Evolutionary conservation across 768 basidiomycete genomes (phyloP).

Genomic region (Mycena chlorophos): DNA sequence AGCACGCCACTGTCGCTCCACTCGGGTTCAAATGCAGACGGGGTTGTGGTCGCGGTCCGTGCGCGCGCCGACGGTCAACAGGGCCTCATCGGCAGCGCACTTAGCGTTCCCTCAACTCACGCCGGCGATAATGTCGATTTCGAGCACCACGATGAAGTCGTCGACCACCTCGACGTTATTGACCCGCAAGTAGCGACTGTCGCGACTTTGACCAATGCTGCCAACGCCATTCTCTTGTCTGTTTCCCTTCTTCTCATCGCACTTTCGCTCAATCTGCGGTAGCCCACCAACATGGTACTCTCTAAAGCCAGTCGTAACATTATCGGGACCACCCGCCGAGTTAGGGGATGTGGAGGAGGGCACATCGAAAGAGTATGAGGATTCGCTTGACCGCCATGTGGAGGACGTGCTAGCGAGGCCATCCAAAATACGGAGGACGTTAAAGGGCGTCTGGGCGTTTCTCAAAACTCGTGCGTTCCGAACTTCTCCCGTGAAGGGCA

Average conservation of each 20-base stretch:
- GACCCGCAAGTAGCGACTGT: slow-evolving; percentile 68
- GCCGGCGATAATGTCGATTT: slow-evolving; percentile 21
- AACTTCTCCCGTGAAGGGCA: not conserved
- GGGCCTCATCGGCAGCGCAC: slow-evolving; percentile 45
- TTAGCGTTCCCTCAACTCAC: slow-evolving; percentile 37
- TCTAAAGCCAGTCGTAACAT: slow-evolving; percentile 64
- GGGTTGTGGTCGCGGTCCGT: slow-evolving; percentile 37
- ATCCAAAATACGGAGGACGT: slow-evolving; percentile 55
- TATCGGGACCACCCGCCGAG: slow-evolving; percentile 40
- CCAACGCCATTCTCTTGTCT: slow-evolving; percentile 75
- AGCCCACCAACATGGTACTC: slow-evolving; percentile 74
- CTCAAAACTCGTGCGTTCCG: slow-evolving; percentile 71
- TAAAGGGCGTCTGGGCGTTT: slow-evolving; percentile 79
- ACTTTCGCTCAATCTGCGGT: slow-evolving; percentile 7
- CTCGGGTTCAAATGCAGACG: slow-evolving; percentile 41
- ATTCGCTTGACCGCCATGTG: slow-evolving; percentile 72
- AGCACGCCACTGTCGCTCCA: slow-evolving; percentile 17
- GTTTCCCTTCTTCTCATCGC: slow-evolving; percentile 4
- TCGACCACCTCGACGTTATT: slow-evolving; percentile 82
- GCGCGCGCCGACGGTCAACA: slow-evolving; percentile 35
- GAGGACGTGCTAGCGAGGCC: slow-evolving; percentile 69
- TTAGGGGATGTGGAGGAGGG: slow-evolving; percentile 33
- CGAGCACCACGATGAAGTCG: slow-evolving; percentile 75
- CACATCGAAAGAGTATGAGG: slow-evolving; percentile 36
- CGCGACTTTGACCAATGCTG: slow-evolving; percentile 74